Conservation (phyloP, 2,329 filamentous ascomycete species). For the Boeremia exigua region DNA sequence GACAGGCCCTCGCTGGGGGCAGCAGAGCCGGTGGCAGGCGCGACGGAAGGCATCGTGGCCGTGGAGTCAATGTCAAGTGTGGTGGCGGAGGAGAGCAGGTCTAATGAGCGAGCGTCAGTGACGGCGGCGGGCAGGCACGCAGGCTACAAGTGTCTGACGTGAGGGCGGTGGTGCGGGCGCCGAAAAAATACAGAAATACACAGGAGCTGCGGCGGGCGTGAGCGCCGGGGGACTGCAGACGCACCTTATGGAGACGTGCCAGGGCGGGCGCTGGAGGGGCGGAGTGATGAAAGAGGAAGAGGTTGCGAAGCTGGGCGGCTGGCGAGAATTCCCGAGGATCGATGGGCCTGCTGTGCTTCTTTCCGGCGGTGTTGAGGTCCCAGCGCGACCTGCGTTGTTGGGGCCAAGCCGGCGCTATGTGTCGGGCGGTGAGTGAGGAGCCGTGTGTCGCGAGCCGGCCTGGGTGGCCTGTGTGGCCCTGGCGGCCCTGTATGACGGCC, state of each 20-base stretch:
- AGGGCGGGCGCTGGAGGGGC: conserved; percentile 20
- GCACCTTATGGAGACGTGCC: conserved; percentile 37
- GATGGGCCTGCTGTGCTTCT: conserved; percentile 22
- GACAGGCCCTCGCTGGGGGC: conserved; percentile 56
- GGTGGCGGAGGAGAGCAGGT: conserved; percentile 18
- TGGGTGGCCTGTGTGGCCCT: no score
- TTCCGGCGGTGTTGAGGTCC: conserved; percentile 42
- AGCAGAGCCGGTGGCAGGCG: conserved; percentile 43
- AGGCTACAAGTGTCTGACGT: conserved; percentile 29
- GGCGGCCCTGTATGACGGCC: conserved; percentile 9
- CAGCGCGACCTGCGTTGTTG: conserved; percentile 30
- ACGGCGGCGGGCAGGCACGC: background rate
- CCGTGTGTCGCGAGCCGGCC: no score
- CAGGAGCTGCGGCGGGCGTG: no score
- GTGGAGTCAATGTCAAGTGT: conserved; percentile 17
- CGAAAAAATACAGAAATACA: conserved; percentile 25
- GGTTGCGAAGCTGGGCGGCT: conserved; percentile 31
- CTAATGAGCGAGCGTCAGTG: conserved; percentile 26
- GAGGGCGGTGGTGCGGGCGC: conserved; percentile 22
- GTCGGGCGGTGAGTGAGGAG: conserved; percentile 20
- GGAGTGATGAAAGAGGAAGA: conserved; percentile 35
- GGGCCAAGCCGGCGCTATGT: conserved; percentile 14
- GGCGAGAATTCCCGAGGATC: conserved; percentile 34
- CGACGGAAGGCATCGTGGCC: conserved; percentile 54
- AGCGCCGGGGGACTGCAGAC: conserved; percentile 20